Conservation (phyloP, 441 rosid species). For the Erodium texanum region DNA sequence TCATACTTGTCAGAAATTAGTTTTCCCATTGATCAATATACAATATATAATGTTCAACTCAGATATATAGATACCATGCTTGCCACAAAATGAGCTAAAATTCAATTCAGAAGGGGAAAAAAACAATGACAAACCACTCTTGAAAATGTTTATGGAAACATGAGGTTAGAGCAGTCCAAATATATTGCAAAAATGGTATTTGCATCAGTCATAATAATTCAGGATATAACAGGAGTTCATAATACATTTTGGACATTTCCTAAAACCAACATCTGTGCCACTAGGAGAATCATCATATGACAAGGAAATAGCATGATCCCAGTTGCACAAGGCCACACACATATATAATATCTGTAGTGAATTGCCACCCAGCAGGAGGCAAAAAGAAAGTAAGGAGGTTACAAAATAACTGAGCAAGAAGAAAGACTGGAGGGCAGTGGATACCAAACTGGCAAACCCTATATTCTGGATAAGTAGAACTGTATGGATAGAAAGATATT, state of each 20-base stretch:
- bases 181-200: neutral
- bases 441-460: too few relatives aligned
- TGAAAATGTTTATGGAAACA: neutral
- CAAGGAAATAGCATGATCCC: neutral
- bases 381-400: too few relatives aligned
- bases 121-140: neutral
- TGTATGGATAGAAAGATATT: too few relatives aligned
- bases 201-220: neutral
- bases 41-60: neutral
- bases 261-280: neutral
- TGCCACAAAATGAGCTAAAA: neutral
- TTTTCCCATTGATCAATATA: neutral
- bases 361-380: too few relatives aligned
- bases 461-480: too few relatives aligned
- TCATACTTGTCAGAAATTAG: constrained; percentile 14
- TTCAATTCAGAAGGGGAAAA: neutral
- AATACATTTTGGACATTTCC: constrained; percentile 1
- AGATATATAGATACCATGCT: neutral
- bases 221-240: neutral
- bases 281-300: neutral
- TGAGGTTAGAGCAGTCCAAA: neutral
- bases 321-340: neutral
- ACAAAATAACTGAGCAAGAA: too few relatives aligned
- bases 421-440: too few relatives aligned
- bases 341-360: neutral